These are phyloP conservation scores for Harringtonia lauricola DNA, from an alignment of 2,329 filamentous ascomycete species.

Conservation along the genomic window DNA sequence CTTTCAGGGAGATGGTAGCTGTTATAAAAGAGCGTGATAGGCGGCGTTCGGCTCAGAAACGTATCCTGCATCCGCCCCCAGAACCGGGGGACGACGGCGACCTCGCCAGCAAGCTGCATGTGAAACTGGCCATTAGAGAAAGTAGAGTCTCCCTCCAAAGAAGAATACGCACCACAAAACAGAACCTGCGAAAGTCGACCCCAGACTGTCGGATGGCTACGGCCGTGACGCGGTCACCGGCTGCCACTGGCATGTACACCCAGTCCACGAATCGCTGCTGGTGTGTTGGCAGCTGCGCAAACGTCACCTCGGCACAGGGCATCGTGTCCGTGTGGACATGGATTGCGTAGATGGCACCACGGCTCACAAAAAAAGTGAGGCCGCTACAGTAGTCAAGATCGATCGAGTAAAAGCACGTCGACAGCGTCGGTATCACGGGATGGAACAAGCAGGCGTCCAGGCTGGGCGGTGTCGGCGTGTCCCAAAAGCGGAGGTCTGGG, in stretches of 20 bases:
- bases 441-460: not conserved
- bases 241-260: not conserved
- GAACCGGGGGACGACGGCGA: not conserved
- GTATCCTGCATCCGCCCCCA: not conserved
- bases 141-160: too few relatives aligned
- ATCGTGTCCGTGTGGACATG: slow-evolving; percentile 1
- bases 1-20: too few relatives aligned
- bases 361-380: too few relatives aligned
- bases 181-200: too few relatives aligned
- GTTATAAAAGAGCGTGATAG: too few relatives aligned
- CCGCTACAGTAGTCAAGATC: too few relatives aligned
- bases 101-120: not conserved
- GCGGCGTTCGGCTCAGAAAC: too few relatives aligned
- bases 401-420: not conserved
- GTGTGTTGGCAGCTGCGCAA: not conserved
- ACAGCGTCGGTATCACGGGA: not conserved
- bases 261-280: not conserved
- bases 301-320: not conserved
- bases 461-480: slow-evolving; percentile 1
- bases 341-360: not conserved
- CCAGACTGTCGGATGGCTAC: not conserved
- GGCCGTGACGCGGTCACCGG: not conserved
- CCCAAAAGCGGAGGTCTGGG: not conserved
- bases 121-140: not conserved
- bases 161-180: too few relatives aligned